These are phyloP conservation scores for Pleurotus eryngii DNA, from an alignment of 768 basidiomycete genomes.

Conservation along the genomic window DNA sequence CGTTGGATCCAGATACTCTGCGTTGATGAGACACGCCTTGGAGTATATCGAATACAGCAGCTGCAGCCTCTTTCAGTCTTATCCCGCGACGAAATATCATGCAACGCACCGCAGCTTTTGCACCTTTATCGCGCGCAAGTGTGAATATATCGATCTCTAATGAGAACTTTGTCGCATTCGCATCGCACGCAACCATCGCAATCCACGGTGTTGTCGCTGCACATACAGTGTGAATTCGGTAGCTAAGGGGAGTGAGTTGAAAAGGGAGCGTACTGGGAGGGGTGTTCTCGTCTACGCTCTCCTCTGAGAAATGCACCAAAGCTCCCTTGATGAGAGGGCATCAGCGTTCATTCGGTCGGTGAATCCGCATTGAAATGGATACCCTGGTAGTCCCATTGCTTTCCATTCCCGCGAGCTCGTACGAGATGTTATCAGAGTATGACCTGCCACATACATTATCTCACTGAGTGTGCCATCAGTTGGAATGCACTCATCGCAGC, in stretches of 20 bases:
- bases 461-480: background rate
- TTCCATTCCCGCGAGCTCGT: slow-evolving; percentile 50
- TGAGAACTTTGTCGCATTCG: slow-evolving; percentile 65
- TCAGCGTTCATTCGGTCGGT: background rate
- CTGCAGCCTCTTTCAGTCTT: slow-evolving; percentile 28
- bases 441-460: slow-evolving; percentile 29
- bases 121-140: slow-evolving; percentile 73
- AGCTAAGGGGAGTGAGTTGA: slow-evolving; percentile 1
- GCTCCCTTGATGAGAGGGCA: slow-evolving; percentile 52
- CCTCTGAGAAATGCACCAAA: slow-evolving; percentile 80
- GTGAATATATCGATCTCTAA: slow-evolving; percentile 75
- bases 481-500: slow-evolving; percentile 11
- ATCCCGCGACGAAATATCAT: background rate
- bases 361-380: slow-evolving; percentile 15
- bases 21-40: slow-evolving; percentile 70
- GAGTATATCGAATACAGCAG: slow-evolving; percentile 77
- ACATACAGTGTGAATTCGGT: slow-evolving; percentile 12
- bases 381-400: slow-evolving; percentile 57
- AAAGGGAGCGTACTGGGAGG: slow-evolving; percentile 40
- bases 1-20: slow-evolving; percentile 59
- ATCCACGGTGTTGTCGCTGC: slow-evolving; percentile 84
- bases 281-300: slow-evolving; percentile 39
- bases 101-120: slow-evolving; percentile 66
- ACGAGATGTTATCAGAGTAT: slow-evolving; percentile 53
- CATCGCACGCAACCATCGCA: slow-evolving; percentile 82